Percentiles rank a stretch among this genome's conserved stretches.
Evolutionary conservation across 345 rosid genomes (phyloP).

Genomic region (Kernera saxatilis): DNA sequence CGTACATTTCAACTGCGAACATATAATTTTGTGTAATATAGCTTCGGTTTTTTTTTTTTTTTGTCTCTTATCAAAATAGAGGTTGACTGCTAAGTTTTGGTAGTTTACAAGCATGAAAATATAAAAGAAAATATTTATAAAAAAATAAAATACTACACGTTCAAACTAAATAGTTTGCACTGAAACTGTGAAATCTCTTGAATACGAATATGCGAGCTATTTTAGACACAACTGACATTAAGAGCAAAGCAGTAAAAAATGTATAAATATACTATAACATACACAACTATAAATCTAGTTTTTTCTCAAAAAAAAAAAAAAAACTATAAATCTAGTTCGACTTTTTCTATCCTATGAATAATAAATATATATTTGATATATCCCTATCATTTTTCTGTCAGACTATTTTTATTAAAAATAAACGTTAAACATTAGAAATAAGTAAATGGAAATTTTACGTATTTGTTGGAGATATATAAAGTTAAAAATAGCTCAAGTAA

Average conservation of each 20-base stretch:
- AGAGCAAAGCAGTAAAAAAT: not conserved
- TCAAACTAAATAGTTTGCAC: not conserved
- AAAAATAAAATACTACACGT: not conserved
- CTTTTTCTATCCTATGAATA: not conserved
- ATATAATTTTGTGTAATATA: not conserved
- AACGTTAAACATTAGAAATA: not conserved
- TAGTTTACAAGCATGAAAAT: not conserved
- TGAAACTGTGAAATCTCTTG: not conserved
- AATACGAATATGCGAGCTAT: not conserved
- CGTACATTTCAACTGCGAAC: constrained; percentile 7
- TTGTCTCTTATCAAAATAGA: not conserved
- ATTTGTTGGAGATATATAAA: not conserved
- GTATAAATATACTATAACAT: too few species aligned
- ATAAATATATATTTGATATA: not conserved
- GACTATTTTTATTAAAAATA: too few species aligned
- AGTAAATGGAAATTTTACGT: not conserved
- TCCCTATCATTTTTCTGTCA: too few species aligned
- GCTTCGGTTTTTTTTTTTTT: not conserved
- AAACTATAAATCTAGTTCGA: too few species aligned
- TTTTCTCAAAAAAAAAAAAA: too few species aligned
- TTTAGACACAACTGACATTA: not conserved
- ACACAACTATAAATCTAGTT: too few species aligned
- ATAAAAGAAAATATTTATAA: not conserved
- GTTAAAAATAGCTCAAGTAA: not conserved
- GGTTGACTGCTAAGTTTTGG: not conserved